phyloP scores from a whole-genome alignment of 148 eudicot species.

The Vaccinium vitisidaea region DNA sequence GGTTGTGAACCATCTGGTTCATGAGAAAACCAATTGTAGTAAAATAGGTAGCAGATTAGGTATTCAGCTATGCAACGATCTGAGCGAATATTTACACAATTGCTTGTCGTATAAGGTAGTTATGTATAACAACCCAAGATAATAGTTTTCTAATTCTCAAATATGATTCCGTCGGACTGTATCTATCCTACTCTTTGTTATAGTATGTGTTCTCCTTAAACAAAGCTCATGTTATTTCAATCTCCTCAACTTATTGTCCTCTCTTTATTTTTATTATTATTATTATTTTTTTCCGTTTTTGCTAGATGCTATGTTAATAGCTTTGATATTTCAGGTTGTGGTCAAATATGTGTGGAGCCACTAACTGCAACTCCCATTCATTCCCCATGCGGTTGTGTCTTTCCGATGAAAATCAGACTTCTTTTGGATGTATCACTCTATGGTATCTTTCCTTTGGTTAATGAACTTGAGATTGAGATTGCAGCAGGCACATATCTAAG shows the following conservation, averaged over 20 bases:
- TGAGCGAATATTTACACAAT: neutral
- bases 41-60: neutral
- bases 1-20: neutral
- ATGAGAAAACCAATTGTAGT: neutral
- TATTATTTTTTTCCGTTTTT: neutral
- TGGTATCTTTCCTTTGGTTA: conserved; percentile 70
- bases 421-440: conserved; percentile 61
- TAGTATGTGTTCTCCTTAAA: neutral
- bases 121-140: neutral
- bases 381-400: conserved; percentile 85
- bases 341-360: conserved; percentile 80
- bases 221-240: neutral
- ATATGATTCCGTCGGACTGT: neutral
- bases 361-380: conserved; percentile 64
- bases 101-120: neutral
- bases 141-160: no score
- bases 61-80: neutral
- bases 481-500: conserved; percentile 80
- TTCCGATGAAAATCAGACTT: conserved; percentile 90
- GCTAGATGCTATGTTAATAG: neutral
- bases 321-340: conserved; percentile 62
- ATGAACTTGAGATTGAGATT: conserved; percentile 80
- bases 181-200: neutral
- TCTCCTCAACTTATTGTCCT: neutral
- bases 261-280: neutral